phyloP scores from a whole-genome alignment of 169 alveolate species.

The Cryptosporidium meleagridis region DNA sequence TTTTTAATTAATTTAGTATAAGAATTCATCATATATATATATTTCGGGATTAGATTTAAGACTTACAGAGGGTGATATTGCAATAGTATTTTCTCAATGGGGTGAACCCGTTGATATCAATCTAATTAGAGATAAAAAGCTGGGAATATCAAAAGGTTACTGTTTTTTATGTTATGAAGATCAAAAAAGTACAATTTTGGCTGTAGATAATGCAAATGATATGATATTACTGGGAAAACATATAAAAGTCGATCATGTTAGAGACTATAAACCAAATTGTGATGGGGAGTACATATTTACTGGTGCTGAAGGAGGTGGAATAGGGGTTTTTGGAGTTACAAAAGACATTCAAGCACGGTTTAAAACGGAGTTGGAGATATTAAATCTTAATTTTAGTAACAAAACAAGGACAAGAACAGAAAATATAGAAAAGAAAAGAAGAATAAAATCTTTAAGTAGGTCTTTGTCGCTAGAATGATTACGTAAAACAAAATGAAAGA shows the following conservation, averaged over 20 bases:
- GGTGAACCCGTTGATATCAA: constrained; percentile 97
- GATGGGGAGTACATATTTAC: background rate
- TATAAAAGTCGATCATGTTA: constrained; percentile 95
- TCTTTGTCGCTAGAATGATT: background rate
- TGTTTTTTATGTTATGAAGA: constrained; percentile 97
- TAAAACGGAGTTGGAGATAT: constrained; percentile 28
- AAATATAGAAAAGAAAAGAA: background rate
- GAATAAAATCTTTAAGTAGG: constrained; percentile 45
- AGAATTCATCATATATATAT: constrained; percentile 85
- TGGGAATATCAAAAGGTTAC: constrained; percentile 96
- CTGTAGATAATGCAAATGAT: constrained; percentile 98
- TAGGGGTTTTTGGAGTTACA: constrained; percentile 57
- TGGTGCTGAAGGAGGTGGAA: constrained; percentile 66
- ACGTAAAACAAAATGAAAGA: too few relatives aligned
- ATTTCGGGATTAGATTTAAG: constrained; percentile 91
- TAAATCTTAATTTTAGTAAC: background rate
- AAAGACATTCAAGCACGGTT: constrained; percentile 21
- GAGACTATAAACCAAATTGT: constrained; percentile 85
- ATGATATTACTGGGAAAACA: constrained; percentile 88
- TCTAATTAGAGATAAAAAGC: constrained; percentile 93
- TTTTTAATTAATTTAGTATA: constrained; percentile 67
- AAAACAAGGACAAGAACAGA: background rate
- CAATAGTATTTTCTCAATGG: constrained; percentile 96
- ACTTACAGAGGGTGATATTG: constrained; percentile 98
- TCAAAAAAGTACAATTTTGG: constrained; percentile 97